These are phyloP conservation scores for Purpureocillium lavendulum DNA, from an alignment of 2,329 filamentous ascomycete genomes.

Conservation along the genomic window DNA sequence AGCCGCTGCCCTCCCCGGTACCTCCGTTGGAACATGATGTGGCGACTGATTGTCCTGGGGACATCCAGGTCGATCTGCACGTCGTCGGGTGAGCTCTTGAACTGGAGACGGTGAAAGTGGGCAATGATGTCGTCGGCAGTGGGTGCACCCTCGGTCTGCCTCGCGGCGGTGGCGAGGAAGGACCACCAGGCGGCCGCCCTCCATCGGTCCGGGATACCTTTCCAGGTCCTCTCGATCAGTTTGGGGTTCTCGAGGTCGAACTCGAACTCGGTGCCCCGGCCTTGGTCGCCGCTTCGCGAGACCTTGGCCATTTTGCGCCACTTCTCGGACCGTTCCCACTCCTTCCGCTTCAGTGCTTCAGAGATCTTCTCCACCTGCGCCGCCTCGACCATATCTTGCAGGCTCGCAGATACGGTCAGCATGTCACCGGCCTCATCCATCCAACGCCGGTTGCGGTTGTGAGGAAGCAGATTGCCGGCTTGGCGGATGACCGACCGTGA, in stretches of 20 bases:
- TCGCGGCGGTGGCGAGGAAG: slow-evolving; percentile 74
- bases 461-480: slow-evolving; percentile 50
- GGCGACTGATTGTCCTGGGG: slow-evolving; percentile 84
- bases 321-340: slow-evolving; percentile 55
- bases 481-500: slow-evolving; percentile 47
- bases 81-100: slow-evolving; percentile 74
- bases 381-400: slow-evolving; percentile 48
- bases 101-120: slow-evolving; percentile 65
- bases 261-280: slow-evolving; percentile 57
- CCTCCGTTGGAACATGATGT: slow-evolving; percentile 92
- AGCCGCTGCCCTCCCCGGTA: slow-evolving; percentile 90
- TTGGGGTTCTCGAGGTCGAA: slow-evolving; percentile 82
- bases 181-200: slow-evolving; percentile 89
- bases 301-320: slow-evolving; percentile 60
- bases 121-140: slow-evolving; percentile 65
- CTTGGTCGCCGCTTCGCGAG: slow-evolving; percentile 40
- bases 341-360: slow-evolving; percentile 52
- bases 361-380: slow-evolving; percentile 42
- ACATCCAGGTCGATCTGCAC: slow-evolving; percentile 97
- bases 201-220: slow-evolving; percentile 96
- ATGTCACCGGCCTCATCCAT: slow-evolving; percentile 61
- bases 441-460: slow-evolving; percentile 52
- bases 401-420: slow-evolving; percentile 50
- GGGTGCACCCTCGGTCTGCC: slow-evolving; percentile 48
- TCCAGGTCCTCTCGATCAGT: slow-evolving; percentile 88